phyloP scores from a whole-genome alignment of 495 filamentous ascomycete species.

The Xylaria venustula region DNA sequence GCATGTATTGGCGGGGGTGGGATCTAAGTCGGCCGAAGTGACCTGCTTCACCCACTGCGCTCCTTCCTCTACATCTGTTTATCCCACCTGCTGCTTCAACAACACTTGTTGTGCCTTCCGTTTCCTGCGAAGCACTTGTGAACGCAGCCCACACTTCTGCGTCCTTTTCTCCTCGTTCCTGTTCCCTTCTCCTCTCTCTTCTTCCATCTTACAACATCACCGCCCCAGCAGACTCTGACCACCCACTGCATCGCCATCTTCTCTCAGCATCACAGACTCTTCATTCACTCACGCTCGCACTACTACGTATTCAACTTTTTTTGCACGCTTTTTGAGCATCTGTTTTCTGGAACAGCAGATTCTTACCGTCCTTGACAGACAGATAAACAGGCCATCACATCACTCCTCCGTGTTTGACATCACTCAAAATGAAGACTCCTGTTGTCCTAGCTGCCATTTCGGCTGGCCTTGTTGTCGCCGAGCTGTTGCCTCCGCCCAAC shows the following conservation, averaged over 20 bases:
- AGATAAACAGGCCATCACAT: constrained; percentile 8
- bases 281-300: constrained; percentile 16
- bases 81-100: not conserved
- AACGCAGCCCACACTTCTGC: not conserved
- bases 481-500: constrained; percentile 20
- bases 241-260: constrained; percentile 21
- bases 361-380: constrained; percentile 26
- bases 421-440: constrained; percentile 41
- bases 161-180: constrained; percentile 1
- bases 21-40: too few species aligned
- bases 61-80: not conserved
- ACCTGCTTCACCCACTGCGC: too few species aligned
- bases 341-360: constrained; percentile 26
- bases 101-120: not conserved
- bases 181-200: constrained; percentile 5
- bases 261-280: constrained; percentile 22
- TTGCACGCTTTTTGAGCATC: constrained; percentile 35
- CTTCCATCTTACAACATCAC: constrained; percentile 15
- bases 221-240: constrained; percentile 16
- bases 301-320: constrained; percentile 22
- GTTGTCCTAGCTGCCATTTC: constrained; percentile 30
- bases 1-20: too few species aligned
- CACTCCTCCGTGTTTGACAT: constrained; percentile 11
- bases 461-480: constrained; percentile 30
- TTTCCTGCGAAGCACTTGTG: not conserved